Evolutionary conservation across 306 rosid species (phyloP), one percentile per base, ranked within the genome.

Genomic region (Erythrophleum fordii): DNA sequence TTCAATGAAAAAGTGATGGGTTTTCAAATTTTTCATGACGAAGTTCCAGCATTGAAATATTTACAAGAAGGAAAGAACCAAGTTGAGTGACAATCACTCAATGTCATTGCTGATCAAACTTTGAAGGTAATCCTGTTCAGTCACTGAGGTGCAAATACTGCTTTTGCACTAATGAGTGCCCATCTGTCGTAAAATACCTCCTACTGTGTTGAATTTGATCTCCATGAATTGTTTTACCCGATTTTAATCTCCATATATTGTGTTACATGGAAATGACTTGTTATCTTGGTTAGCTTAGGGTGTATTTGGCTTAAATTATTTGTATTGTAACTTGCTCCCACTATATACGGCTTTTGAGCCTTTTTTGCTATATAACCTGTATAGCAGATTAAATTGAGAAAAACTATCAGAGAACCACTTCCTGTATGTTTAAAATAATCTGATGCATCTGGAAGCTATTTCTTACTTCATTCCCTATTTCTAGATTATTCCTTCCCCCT

Each of bases 141-240:
- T 87, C 74, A 71, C 82, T 59, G 45, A 65, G 83, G 78, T 60
- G 61, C 84, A 75, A 59, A 69, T 77, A 56, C 60, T 76, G 65
- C 70, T 74, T 79, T 28, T 74, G 45, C 72, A 55, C 6, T 58
- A 79, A 75, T 71, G 83, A 80, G n/a, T n/a, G 59, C 71, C 56
- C 60, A 35, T 78, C 70, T 61, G 77, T 79, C 85, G 79, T 87
- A 82, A 80, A 71, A 64, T 73, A 48, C 72, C 73, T 80, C 72
- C 34, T 31, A 31, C 52, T 83, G 83, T 79, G 77, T 69, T 78
- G 85, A 12, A 58, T 83, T 79, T 82, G 70, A 41, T 60, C 82
- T 45, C 70, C 59, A 41, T 45, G 29, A 48, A 8, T 16, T 67
- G 45, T 68, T 81, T 72, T 86, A 81, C 66, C 82, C 80, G 22